Evolutionary conservation across 495 filamentous ascomycete species (phyloP), one percentile per base, ranked within the genome.

Genomic region (Letharia lupina): DNA sequence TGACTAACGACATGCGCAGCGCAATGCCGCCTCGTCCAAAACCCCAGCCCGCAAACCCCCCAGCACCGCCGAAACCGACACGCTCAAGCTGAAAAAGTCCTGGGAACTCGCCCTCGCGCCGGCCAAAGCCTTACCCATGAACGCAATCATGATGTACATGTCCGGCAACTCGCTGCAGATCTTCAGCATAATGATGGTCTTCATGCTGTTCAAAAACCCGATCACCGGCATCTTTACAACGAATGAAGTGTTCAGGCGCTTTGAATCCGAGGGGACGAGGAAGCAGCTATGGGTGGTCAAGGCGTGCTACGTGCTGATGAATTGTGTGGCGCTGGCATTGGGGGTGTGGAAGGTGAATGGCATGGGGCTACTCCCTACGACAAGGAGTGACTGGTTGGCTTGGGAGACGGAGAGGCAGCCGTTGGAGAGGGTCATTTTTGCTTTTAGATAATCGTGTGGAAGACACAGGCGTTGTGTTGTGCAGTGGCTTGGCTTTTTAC

Each of bases 101-200:
- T 99, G 95, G 95, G 94, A 99, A 77, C 83, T 99, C 31, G 95
- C 94, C 42, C 84, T 99, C 45, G 95, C 89, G 6, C 94, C 94
- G 3, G 88, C 92, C 61, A 99, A 99, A 79, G 86, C 88, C 73
- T 82, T 99, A 56, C 94, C 94, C 61, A 98, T 98, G 94, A 97
- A 95, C 66, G 91, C 85, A 57, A 92, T 99, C 77, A 96, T 96
- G 88, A 98, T 98, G 93, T 99, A 99, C 83, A 98, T 99, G 95
- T 96, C 94, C 66, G 94, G 94, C 72, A 98, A 97, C 79, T 91
- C 89, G 65, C 86, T 99, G 37, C 94, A 99, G 78, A 97, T 99
- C 68, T 99, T 99, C 82, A 91, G 87, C 77, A 97, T 99, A 74
- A 96, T 98, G 91, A 98, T 98, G 94, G 92, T 97, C 11, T 91